These are phyloP conservation scores for Platanus orientalis DNA, from an alignment of 164 flowering plant species.

Conservation along the genomic window DNA sequence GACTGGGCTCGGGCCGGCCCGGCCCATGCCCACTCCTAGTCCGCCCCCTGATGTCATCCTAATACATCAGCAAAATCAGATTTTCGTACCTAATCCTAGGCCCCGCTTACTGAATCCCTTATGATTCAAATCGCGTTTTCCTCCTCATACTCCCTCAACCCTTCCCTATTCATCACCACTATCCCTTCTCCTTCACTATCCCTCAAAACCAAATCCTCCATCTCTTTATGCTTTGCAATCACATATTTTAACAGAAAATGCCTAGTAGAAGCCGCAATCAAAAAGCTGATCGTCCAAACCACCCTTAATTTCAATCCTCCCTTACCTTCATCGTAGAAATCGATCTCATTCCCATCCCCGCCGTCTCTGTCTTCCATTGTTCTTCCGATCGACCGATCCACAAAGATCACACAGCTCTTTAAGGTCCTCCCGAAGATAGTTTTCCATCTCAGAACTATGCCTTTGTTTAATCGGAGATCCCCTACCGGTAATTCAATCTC, in stretches of 20 bases:
- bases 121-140: conserved; percentile 27
- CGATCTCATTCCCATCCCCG: no score
- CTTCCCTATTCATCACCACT: conserved; percentile 33
- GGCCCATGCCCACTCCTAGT: no score
- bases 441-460: conserved; percentile 40
- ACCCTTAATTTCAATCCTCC: no score
- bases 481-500: conserved; percentile 47
- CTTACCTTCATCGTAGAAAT: no score
- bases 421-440: conserved; percentile 43
- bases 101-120: conserved; percentile 9
- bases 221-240: conserved; percentile 28
- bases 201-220: conserved; percentile 29
- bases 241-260: conserved; percentile 39
- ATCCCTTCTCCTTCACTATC: conserved; percentile 50
- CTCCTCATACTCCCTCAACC: no score
- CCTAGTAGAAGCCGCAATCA: conserved; percentile 54
- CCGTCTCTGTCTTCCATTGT: no score
- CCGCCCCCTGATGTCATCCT: no score
- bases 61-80: no score
- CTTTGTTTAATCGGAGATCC: conserved; percentile 37
- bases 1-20: no score
- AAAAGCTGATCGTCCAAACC: no score
- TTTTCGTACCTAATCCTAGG: no score
- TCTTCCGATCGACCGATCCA: conserved; percentile 13
- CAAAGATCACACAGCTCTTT: conserved; percentile 46